Evolutionary conservation across 192 early-diverging fungal genomes (phyloP).

Genomic region (Rhizophagus sp.): DNA sequence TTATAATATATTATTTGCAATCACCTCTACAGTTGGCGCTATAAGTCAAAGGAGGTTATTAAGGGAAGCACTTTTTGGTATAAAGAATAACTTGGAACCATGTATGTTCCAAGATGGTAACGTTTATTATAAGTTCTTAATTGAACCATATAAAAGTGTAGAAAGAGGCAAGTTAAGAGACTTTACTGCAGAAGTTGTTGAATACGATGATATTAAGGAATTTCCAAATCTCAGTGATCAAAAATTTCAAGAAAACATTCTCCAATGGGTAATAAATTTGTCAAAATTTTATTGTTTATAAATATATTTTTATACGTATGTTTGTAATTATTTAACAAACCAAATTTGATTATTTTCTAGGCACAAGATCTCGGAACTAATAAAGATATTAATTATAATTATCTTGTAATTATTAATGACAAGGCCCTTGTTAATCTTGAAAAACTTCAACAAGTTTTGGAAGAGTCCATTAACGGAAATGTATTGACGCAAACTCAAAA

Average conservation of each 20-base stretch:
- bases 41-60: conserved; percentile 48
- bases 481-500: conserved; percentile 3
- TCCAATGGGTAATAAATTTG: conserved; percentile 35
- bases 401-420: conserved; percentile 43
- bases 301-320: too few species aligned
- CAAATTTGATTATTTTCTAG: not conserved
- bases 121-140: conserved; percentile 52
- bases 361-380: not conserved
- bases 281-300: not conserved
- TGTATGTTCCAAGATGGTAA: conserved; percentile 46
- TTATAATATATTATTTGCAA: conserved; percentile 48
- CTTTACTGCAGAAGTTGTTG: conserved; percentile 52
- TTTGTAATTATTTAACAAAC: not conserved
- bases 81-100: conserved; percentile 52
- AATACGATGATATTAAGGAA: conserved; percentile 50
- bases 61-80: conserved; percentile 55
- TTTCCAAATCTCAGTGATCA: conserved; percentile 27
- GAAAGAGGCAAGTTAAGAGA: conserved; percentile 30
- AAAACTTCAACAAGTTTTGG: conserved; percentile 33
- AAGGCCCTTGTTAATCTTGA: conserved; percentile 38
- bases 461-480: conserved; percentile 21
- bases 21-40: conserved; percentile 44
- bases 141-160: conserved; percentile 32
- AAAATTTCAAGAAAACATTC: conserved; percentile 24
- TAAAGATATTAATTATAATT: conserved; percentile 42